Evolutionary conservation across 2,329 filamentous ascomycete genomes (phyloP).

Genomic region (Aspergillus sp.): DNA sequence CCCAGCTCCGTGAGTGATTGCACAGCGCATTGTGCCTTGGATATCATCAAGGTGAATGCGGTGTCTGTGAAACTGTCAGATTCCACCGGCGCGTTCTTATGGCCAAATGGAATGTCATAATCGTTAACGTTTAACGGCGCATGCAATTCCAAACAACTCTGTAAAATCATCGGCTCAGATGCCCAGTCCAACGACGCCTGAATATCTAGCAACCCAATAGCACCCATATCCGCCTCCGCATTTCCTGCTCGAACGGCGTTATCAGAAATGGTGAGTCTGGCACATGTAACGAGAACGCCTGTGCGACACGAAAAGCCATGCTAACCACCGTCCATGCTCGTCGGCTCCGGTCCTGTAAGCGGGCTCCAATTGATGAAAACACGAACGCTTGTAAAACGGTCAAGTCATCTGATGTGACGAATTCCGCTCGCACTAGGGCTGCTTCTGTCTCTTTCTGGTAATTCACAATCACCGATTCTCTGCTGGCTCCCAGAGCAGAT

Average conservation of each 20-base stretch:
- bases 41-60: slow-evolving; percentile 18
- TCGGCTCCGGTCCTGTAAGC: slow-evolving; percentile 25
- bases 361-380: slow-evolving; percentile 21
- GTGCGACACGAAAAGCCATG: slow-evolving; percentile 25
- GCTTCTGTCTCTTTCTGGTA: slow-evolving; percentile 19
- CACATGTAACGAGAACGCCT: slow-evolving; percentile 25
- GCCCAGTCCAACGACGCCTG: slow-evolving; percentile 24
- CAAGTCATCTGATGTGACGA: slow-evolving; percentile 26
- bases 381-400: slow-evolving; percentile 28
- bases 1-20: slow-evolving; percentile 18
- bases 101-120: slow-evolving; percentile 20
- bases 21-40: slow-evolving; percentile 16
- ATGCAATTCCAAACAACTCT: slow-evolving; percentile 21
- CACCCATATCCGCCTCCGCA: slow-evolving; percentile 25
- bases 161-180: slow-evolving; percentile 30
- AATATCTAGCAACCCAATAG: slow-evolving; percentile 24
- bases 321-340: slow-evolving; percentile 29
- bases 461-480: slow-evolving; percentile 12
- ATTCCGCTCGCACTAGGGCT: slow-evolving; percentile 20
- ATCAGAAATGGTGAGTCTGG: slow-evolving; percentile 23
- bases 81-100: slow-evolving; percentile 12
- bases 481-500: slow-evolving; percentile 13
- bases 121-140: slow-evolving; percentile 23
- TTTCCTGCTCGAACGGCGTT: slow-evolving; percentile 22
- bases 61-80: slow-evolving; percentile 23